Base-by-base conservation (phyloP, 2,329 filamentous ascomycete genomes). In the Fusarium solani-melongenae region DNA sequence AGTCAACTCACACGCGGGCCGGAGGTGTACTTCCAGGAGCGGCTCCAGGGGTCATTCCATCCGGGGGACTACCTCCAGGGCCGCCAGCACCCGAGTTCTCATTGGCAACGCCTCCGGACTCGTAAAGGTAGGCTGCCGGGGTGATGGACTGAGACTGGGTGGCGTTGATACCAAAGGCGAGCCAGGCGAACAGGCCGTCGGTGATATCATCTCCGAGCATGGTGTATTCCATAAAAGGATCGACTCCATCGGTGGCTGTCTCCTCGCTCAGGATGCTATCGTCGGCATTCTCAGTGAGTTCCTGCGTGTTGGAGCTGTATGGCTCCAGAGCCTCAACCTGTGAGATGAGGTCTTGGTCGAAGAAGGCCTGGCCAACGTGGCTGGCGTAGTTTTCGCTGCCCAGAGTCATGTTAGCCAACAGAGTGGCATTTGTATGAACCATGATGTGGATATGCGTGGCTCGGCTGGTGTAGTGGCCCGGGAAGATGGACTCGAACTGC, bases 291-390 rank as follows among this genome's bases (percentile, higher is more conserved):
- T 77, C 81, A 4, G 86, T 90, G 34, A 87, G 64, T 0, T 79
- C 72, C 73, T 86, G 84, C 0, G 80, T 84, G 79, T 88, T 89
- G 63, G 77, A 78, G 44, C 74, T 79, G 79, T 89, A 89, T 1
- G 89, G 89, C 2, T 80, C 76, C 0, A 82, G 81, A 20, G 80
- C 76, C 67, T 90, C 88, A 55, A 91, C 88, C 24, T 82, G 77
- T 6, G 80, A 69, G 68, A 90, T 86, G 36, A 92, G 85, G 62
- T 85, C 83, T 76, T 91, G 87, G 79, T 91, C 89, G 77, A 91
- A 89, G 82, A 90, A 92, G 63, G 90, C 80, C 79, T 92, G 90
- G n/a, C 90, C 90, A 33, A 92, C 86, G 79, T 92, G 89, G 10
- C 88, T 87, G 62, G 89, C 85, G 36, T 81, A 81, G 49, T 79